Evolutionary conservation across 306 rosid genomes (phyloP), one percentile per base, ranked within the genome.

Genomic region (Comarum palustre): DNA sequence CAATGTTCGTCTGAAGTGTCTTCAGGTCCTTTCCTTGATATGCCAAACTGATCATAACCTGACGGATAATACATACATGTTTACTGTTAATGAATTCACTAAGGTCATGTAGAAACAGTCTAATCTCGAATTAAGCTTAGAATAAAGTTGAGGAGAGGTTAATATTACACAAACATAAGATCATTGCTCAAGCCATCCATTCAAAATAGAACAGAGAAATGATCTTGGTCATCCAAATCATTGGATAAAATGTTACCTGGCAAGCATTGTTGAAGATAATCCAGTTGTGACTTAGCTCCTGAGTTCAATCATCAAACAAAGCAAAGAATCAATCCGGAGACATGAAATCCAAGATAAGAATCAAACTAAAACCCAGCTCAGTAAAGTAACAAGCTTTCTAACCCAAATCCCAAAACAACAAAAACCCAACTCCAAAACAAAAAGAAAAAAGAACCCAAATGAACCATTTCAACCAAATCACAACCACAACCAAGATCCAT

Each of bases 41-140:
- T 82, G 66, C 99, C 99, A 82, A 95, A 91, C 65, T 90, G 96
- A 66, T 87, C 97, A 77, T 95, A 95, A 82, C 97, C 97, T 95
- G 51, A 61, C 3, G 45, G 66, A 72, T 54, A 48, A 62, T 22
- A 46, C n/a, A 27, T 58, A 52, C 4, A 7, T 59, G 27, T 34
- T 17, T 17, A 61, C 65, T 61, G 22, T 14, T 15, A 29, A 22
- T 59, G 39, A 19, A 59, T 15, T 31, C 42, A 25, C 38, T 11
- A 1, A 58, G 13, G n/a, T 22, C 52, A 0, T 38, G 52, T 19
- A 42, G 19, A 11, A 29, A 27, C 8, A 69, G 42, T 12, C 25
- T 17, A 71, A 70, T 34, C 55, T 59, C 36, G 64, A 51, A 20
- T 69, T 17, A 52, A 20, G 15, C 22, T 74, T 55, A 69, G 75